These are phyloP conservation scores for Cyclospora cayetanensis DNA, from an alignment of 169 alveolate species.

Conservation along the genomic window DNA sequence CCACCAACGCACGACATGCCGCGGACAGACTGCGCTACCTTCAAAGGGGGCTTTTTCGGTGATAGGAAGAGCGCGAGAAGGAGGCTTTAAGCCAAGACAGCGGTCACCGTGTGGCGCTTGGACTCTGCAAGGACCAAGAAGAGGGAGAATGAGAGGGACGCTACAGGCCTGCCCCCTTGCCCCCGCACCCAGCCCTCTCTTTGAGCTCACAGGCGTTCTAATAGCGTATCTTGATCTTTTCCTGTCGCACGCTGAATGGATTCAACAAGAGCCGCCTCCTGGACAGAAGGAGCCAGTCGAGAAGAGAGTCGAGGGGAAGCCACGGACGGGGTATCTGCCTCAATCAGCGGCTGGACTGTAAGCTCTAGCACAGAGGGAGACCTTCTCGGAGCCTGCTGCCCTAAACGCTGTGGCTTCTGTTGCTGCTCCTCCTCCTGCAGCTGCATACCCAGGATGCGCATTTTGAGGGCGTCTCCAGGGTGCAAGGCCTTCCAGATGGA, in stretches of 20 bases:
- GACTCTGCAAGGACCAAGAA: no score
- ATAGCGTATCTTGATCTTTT: background rate
- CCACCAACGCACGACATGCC: background rate
- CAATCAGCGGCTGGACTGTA: background rate
- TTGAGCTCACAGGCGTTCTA: background rate
- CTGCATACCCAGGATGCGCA: conserved; percentile 11
- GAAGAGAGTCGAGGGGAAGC: background rate
- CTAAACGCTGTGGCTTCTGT: background rate
- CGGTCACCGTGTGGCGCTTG: no score
- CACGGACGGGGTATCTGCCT: background rate
- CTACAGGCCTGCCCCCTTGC: no score
- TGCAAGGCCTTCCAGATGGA: background rate
- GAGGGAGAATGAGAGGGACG: no score
- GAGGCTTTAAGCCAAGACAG: no score
- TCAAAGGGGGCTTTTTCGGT: no score
- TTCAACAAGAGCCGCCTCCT: background rate
- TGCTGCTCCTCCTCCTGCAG: conserved; percentile 28
- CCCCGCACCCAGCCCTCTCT: no score
- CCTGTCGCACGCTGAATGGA: background rate
- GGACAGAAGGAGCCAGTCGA: conserved; percentile 24
- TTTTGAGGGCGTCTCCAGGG: conserved; percentile 16
- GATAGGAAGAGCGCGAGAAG: no score
- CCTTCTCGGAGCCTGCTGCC: background rate
- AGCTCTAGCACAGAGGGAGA: background rate
- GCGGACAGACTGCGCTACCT: background rate